A percentile compares a stretch with the other conserved stretches of the same genome.
Evolutionary conservation across 768 basidiomycete genomes (phyloP).

Genomic region (Termitomyces eurrhizus): DNA sequence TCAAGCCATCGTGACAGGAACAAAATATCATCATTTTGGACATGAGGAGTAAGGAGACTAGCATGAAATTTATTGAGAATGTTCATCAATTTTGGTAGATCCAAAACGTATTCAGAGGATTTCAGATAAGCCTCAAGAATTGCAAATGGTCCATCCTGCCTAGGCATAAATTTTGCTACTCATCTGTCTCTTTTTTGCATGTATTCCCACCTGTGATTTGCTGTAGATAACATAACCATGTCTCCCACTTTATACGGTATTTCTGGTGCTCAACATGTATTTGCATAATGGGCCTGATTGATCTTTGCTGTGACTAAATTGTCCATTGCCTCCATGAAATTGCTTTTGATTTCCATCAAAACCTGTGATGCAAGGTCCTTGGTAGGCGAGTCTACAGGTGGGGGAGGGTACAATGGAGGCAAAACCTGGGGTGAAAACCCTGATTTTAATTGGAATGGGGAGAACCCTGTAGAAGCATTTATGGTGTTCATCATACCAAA

Average conservation of each 20-base stretch:
- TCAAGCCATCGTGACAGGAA: no score
- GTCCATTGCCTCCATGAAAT: neutral
- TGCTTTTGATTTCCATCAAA: neutral
- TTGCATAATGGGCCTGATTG: neutral
- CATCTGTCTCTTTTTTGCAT: conserved; percentile 14
- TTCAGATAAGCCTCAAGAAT: conserved; percentile 17
- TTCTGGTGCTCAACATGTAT: neutral
- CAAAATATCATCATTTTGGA: no score
- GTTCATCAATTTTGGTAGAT: neutral
- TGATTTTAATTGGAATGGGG: no score
- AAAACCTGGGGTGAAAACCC: no score
- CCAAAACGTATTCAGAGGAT: conserved; percentile 20
- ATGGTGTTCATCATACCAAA: no score
- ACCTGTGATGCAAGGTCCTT: neutral
- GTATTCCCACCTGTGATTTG: conserved; percentile 20
- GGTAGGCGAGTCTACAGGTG: no score
- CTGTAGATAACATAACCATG: conserved; percentile 26
- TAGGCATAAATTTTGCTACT: conserved; percentile 32
- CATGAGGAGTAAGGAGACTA: no score
- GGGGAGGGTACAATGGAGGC: no score
- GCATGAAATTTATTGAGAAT: neutral
- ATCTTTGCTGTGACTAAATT: neutral
- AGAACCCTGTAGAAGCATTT: no score
- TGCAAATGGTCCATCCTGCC: conserved; percentile 24
- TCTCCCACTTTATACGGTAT: conserved; percentile 9